Percentiles rank a stretch among this genome's conserved stretches.
These are phyloP conservation scores for Trichoderma sp. DNA, from an alignment of 2,329 filamentous ascomycete species.

Conservation along the genomic window DNA sequence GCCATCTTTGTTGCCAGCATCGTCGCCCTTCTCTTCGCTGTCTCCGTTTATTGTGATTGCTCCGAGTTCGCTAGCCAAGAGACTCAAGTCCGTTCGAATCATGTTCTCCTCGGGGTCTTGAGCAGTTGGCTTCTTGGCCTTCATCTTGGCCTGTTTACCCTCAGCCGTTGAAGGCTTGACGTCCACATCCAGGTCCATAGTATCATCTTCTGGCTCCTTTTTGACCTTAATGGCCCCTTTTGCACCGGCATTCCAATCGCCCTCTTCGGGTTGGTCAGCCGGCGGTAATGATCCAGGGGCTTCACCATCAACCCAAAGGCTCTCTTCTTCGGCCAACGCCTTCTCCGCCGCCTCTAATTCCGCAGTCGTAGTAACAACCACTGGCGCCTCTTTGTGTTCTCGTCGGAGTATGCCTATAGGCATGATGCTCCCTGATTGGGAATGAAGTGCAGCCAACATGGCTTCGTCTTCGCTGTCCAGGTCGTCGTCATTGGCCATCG, in stretches of 20 bases:
- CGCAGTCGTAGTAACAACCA: conserved; percentile 54
- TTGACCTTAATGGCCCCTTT: conserved; percentile 41
- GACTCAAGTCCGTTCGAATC: conserved; percentile 40
- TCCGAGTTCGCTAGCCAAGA: conserved; percentile 44
- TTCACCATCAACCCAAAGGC: conserved; percentile 44
- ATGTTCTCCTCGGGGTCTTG: conserved; percentile 40
- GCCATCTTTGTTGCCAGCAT: conserved; percentile 46
- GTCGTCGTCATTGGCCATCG: conserved; percentile 42
- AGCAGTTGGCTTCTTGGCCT: conserved; percentile 29
- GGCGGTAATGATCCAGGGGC: conserved; percentile 27
- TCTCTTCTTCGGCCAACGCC: conserved; percentile 41
- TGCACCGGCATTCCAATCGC: conserved; percentile 44
- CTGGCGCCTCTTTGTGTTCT: conserved; percentile 52
- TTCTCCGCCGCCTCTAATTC: conserved; percentile 55
- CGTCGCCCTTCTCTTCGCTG: conserved; percentile 30
- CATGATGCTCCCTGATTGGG: conserved; percentile 36
- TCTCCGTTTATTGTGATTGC: conserved; percentile 34
- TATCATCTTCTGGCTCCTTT: conserved; percentile 40
- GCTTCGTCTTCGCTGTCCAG: conserved; percentile 45
- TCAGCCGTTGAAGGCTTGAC: conserved; percentile 26
- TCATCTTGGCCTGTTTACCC: conserved; percentile 26
- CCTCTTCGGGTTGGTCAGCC: conserved; percentile 35
- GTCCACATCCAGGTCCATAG: conserved; percentile 42
- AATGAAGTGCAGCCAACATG: conserved; percentile 37
- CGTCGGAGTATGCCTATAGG: conserved; percentile 56